Percentiles rank a stretch among this genome's conserved stretches.
Evolutionary conservation across 208 protist genomes (phyloP).

Genomic region (Giardia muris): DNA sequence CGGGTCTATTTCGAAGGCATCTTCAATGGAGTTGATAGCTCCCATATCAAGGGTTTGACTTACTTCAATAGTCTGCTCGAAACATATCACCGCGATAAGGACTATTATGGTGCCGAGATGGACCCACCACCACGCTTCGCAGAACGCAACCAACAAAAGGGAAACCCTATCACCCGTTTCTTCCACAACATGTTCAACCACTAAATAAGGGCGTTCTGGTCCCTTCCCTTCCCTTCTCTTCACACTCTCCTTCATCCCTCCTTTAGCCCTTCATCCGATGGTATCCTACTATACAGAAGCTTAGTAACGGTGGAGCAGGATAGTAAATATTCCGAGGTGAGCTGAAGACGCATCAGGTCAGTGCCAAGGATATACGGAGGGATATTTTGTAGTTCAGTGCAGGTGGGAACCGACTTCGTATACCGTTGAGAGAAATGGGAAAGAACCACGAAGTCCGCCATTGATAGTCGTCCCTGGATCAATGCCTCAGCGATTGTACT

Average conservation of each 20-base stretch:
- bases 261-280: no score
- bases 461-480: not conserved
- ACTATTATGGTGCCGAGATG: constrained; percentile 20
- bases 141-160: not conserved
- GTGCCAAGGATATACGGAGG: no score
- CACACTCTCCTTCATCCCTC: no score
- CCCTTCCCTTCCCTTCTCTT: no score
- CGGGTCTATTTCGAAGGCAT: constrained; percentile 3
- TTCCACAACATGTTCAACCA: not conserved
- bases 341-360: no score
- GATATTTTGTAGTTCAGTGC: no score
- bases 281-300: no score
- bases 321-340: no score
- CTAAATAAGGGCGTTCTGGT: no score
- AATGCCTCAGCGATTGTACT: not conserved
- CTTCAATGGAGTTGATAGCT: constrained; percentile 3
- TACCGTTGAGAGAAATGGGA: not conserved
- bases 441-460: not conserved
- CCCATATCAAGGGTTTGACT: not conserved
- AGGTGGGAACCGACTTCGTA: no score
- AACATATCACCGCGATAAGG: not conserved
- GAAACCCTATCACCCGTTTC: not conserved
- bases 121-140: not conserved
- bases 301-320: no score
- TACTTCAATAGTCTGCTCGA: not conserved